Percentiles rank a stretch among this genome's conserved stretches.
These are phyloP conservation scores for Lecanicillium sp. DNA, from an alignment of 2,329 filamentous ascomycete genomes.

Conservation along the genomic window DNA sequence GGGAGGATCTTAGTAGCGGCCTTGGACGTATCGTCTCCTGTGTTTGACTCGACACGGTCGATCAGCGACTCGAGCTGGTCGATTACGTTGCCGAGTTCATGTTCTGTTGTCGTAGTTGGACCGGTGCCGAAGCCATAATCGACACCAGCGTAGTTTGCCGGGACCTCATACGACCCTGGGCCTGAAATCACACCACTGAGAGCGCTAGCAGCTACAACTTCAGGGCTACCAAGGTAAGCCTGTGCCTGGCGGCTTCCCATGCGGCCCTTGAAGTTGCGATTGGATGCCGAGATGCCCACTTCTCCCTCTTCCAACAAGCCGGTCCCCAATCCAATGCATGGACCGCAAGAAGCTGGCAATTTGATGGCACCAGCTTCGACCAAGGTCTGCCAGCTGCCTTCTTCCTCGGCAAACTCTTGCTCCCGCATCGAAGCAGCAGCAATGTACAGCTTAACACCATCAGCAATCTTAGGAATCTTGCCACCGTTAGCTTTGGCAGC, in stretches of 20 bases:
- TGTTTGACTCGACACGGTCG: conserved; percentile 8
- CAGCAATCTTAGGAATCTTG: conserved; percentile 59
- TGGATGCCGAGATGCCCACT: conserved; percentile 73
- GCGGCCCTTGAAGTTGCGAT: conserved; percentile 85
- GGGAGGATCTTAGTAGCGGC: conserved; percentile 62
- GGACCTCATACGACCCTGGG: conserved; percentile 69
- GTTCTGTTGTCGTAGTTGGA: background rate
- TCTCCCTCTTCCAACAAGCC: conserved; percentile 80
- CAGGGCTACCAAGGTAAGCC: conserved; percentile 81
- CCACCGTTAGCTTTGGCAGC: conserved; percentile 57
- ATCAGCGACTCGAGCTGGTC: conserved; percentile 13
- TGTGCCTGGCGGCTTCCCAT: conserved; percentile 92
- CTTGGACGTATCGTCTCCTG: conserved; percentile 12
- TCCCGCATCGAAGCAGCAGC: conserved; percentile 76
- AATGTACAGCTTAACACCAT: conserved; percentile 78
- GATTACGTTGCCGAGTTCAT: conserved; percentile 1
- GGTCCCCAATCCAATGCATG: conserved; percentile 66
- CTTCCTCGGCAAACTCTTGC: conserved; percentile 67
- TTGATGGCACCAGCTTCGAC: conserved; percentile 69
- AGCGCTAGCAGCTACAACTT: conserved; percentile 87
- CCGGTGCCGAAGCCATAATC: conserved; percentile 12
- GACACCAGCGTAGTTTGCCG: conserved; percentile 31
- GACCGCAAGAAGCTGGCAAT: conserved; percentile 67
- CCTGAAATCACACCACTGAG: conserved; percentile 63
- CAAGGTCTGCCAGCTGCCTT: conserved; percentile 78